Evolutionary conservation across 805 yeast genomes (phyloP).

Genomic region (Yarrowia sp.): DNA sequence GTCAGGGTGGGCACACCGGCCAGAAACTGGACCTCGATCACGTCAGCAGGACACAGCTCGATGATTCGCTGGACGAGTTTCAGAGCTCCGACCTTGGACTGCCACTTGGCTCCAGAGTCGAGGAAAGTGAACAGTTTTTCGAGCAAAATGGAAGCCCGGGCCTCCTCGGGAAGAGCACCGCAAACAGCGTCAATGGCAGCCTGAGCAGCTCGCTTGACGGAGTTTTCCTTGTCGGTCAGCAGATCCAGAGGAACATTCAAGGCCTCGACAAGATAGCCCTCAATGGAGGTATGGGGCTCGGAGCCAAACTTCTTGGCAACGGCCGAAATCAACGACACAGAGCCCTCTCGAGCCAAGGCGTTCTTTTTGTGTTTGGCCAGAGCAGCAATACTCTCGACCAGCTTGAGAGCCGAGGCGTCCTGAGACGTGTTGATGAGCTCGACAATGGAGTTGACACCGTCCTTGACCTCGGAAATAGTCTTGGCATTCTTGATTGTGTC

Average conservation of each 20-base stretch:
- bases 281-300: slow-evolving; percentile 55
- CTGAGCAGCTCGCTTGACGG: slow-evolving; percentile 83
- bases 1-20: slow-evolving; percentile 79
- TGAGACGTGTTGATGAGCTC: slow-evolving; percentile 49
- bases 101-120: slow-evolving; percentile 87
- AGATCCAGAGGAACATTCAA: slow-evolving; percentile 65
- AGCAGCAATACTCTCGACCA: slow-evolving; percentile 60
- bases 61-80: slow-evolving; percentile 67
- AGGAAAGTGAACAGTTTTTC: slow-evolving; percentile 61
- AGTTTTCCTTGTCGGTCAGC: slow-evolving; percentile 81
- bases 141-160: slow-evolving; percentile 66
- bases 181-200: slow-evolving; percentile 66
- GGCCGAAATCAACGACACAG: slow-evolving; percentile 56
- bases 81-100: slow-evolving; percentile 77
- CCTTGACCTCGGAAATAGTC: slow-evolving; percentile 52
- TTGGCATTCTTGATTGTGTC: slow-evolving; percentile 50
- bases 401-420: slow-evolving; percentile 59
- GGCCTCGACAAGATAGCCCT: slow-evolving; percentile 65
- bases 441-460: slow-evolving; percentile 53
- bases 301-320: slow-evolving; percentile 64
- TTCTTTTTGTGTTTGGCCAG: slow-evolving; percentile 72
- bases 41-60: slow-evolving; percentile 78
- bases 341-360: slow-evolving; percentile 71
- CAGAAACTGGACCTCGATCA: slow-evolving; percentile 75
- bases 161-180: slow-evolving; percentile 71